Percentiles rank a stretch among this genome's conserved stretches.
Evolutionary conservation across 768 basidiomycete genomes (phyloP).

Genomic region (Phylloporus scabripes): DNA sequence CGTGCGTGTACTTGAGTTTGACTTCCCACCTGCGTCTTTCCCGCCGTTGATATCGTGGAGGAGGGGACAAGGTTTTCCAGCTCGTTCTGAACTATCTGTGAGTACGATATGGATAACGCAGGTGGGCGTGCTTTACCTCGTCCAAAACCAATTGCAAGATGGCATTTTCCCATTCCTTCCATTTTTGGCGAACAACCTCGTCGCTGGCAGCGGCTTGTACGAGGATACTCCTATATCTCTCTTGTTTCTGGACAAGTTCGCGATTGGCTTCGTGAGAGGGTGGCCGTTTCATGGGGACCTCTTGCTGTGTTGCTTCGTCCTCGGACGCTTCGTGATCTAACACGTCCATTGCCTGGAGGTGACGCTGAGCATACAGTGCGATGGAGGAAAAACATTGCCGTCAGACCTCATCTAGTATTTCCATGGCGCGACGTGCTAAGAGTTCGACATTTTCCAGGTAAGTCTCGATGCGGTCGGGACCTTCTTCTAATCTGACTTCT

Average conservation of each 20-base stretch:
- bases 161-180: slow-evolving; percentile 79
- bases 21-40: slow-evolving; percentile 33
- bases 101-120: background rate
- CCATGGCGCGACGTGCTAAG: slow-evolving; percentile 55
- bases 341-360: slow-evolving; percentile 72
- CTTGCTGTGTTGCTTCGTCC: slow-evolving; percentile 64
- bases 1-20: slow-evolving; percentile 61
- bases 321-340: slow-evolving; percentile 88
- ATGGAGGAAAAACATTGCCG: background rate
- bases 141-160: slow-evolving; percentile 69
- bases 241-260: slow-evolving; percentile 64
- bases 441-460: slow-evolving; percentile 69
- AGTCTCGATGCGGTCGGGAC: slow-evolving; percentile 62
- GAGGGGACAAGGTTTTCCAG: slow-evolving; percentile 67
- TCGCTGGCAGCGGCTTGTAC: slow-evolving; percentile 72
- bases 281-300: slow-evolving; percentile 42
- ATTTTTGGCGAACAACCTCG: slow-evolving; percentile 69
- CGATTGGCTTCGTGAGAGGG: slow-evolving; percentile 78
- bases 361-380: background rate
- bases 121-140: slow-evolving; percentile 34
- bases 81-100: slow-evolving; percentile 41
- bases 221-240: slow-evolving; percentile 68
- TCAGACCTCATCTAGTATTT: slow-evolving; percentile 70
- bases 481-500: slow-evolving; percentile 75
- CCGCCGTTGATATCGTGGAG: slow-evolving; percentile 41